Base-by-base conservation (phyloP, 1,284 basidiomycete species). In the Rhodofomes roseus region DNA sequence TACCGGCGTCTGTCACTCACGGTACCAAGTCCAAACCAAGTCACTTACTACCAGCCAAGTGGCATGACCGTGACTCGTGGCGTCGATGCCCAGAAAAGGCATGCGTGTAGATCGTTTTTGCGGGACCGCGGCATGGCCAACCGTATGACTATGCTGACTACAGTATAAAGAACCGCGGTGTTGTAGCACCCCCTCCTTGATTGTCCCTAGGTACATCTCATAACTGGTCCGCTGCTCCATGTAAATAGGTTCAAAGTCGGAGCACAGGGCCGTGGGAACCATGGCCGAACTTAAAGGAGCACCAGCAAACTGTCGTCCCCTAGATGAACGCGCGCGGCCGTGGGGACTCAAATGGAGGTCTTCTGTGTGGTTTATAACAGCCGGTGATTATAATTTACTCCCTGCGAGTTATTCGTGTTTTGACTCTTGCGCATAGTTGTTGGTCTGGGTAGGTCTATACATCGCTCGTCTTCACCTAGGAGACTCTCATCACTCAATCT, bases 301-400 rank as follows among this genome's bases (percentile, higher is more conserved):
- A 18, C 14, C 27, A 50, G 6, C 46, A 36, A 29, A 9, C 14
- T 27, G 9, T 8, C 14, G 16, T 18, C 18, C 31, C 11, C n/a
- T 20, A 18, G 31, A 4, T 16, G 36, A 39, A 8, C 27, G 34
- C 39, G n/a, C 39, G 12, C 36, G 36, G 37, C 59, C 59, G n/a
- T 48, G 56, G 52, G 73, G 71, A 23, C 61, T 73, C 20, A 53
- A 58, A 57, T 73, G 71, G 71, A 65, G 73, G 39, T 69, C 69
- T 18, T 73, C 72, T 29, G 59, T 67, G 0, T 73, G 71, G 72
- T 74, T 70, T 56, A 66, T 71, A 18, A 72, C 70, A 1, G 36
- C 64, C 20, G 65, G 68, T 68, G 52, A 22, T 8, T n/a, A 23
- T 12, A n/a, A 25, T 25, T 23, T 12, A 2, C 25, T 44, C 40